Conservation (phyloP, 2,329 filamentous ascomycete genomes). For the Claviceps pazoutovae region DNA sequence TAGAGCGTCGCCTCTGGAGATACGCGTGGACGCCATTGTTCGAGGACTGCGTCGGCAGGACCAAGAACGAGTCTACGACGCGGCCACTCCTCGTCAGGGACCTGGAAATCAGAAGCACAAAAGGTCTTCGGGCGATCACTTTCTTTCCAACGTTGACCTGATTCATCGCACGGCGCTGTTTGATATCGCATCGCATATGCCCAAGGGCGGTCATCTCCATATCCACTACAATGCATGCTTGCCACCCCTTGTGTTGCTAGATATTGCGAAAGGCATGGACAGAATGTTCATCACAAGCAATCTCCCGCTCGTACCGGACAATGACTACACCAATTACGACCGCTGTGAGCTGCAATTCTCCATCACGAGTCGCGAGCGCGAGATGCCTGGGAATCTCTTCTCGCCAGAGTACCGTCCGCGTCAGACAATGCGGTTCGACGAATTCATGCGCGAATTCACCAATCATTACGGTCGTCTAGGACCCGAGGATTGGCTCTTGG, state of each 20-base stretch:
- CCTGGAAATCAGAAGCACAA: slow-evolving; percentile 29
- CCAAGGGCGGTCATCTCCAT: slow-evolving; percentile 61
- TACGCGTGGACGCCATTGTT: slow-evolving; percentile 26
- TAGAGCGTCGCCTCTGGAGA: slow-evolving; percentile 21
- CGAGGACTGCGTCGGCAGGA: slow-evolving; percentile 24
- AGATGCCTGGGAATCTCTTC: slow-evolving; percentile 35
- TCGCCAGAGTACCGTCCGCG: slow-evolving; percentile 29
- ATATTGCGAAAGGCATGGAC: slow-evolving; percentile 37
- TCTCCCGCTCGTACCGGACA: slow-evolving; percentile 27
- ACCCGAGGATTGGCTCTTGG: slow-evolving; percentile 39
- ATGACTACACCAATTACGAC: slow-evolving; percentile 30
- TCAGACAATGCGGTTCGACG: slow-evolving; percentile 27
- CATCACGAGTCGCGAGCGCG: slow-evolving; percentile 25
- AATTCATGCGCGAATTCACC: slow-evolving; percentile 26
- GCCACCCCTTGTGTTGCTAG: slow-evolving; percentile 43
- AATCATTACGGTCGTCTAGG: slow-evolving; percentile 11
- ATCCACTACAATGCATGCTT: slow-evolving; percentile 70
- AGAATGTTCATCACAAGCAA: slow-evolving; percentile 57
- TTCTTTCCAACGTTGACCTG: slow-evolving; percentile 38
- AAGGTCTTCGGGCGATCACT: slow-evolving; percentile 40
- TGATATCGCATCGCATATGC: slow-evolving; percentile 41
- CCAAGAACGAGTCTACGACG: slow-evolving; percentile 20
- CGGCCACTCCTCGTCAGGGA: slow-evolving; percentile 19
- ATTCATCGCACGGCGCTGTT: slow-evolving; percentile 45
- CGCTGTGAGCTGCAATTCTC: slow-evolving; percentile 50